Percentiles rank a stretch among this genome's conserved stretches.
Conservation (phyloP, 768 basidiomycete species). For the Mycena belliarum region DNA sequence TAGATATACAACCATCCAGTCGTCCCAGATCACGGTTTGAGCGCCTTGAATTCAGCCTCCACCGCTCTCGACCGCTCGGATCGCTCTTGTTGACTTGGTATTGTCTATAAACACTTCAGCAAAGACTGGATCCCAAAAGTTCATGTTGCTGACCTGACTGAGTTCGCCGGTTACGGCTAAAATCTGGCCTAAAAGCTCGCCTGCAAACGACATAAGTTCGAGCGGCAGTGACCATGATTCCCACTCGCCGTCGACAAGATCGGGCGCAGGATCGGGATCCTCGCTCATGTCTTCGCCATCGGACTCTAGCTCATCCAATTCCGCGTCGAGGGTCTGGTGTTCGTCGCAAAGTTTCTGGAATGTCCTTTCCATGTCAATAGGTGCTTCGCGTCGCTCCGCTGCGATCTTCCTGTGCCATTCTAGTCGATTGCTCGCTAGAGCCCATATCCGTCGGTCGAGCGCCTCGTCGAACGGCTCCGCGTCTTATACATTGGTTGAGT, state of each 20-base stretch:
- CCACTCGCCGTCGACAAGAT: slow-evolving; percentile 27
- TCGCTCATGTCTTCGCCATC: slow-evolving; percentile 23
- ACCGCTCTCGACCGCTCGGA: slow-evolving; percentile 46
- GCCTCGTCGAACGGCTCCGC: slow-evolving; percentile 86
- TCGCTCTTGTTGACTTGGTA: slow-evolving; percentile 53
- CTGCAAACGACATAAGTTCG: background rate
- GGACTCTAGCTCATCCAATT: slow-evolving; percentile 13
- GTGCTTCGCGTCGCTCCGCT: slow-evolving; percentile 62
- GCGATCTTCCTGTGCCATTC: slow-evolving; percentile 76
- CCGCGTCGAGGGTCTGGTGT: slow-evolving; percentile 32
- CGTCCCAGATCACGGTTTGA: slow-evolving; percentile 41
- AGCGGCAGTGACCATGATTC: background rate
- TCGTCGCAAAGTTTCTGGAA: slow-evolving; percentile 33
- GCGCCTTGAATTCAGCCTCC: slow-evolving; percentile 49
- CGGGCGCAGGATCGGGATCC: slow-evolving; percentile 4
- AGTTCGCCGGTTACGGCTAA: slow-evolving; percentile 9
- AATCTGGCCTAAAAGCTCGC: slow-evolving; percentile 5
- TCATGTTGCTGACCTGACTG: background rate
- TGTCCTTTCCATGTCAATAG: slow-evolving; percentile 48
- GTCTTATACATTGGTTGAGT: slow-evolving; percentile 36
- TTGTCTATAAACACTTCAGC: slow-evolving; percentile 35
- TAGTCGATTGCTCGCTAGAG: slow-evolving; percentile 70
- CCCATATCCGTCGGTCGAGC: slow-evolving; percentile 82
- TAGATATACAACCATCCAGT: background rate
- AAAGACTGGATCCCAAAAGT: background rate